A percentile compares a stretch with the other conserved stretches of the same genome.
These are phyloP conservation scores for Puccinia hordei DNA, from an alignment of 1,284 basidiomycete genomes.

Conservation along the genomic window DNA sequence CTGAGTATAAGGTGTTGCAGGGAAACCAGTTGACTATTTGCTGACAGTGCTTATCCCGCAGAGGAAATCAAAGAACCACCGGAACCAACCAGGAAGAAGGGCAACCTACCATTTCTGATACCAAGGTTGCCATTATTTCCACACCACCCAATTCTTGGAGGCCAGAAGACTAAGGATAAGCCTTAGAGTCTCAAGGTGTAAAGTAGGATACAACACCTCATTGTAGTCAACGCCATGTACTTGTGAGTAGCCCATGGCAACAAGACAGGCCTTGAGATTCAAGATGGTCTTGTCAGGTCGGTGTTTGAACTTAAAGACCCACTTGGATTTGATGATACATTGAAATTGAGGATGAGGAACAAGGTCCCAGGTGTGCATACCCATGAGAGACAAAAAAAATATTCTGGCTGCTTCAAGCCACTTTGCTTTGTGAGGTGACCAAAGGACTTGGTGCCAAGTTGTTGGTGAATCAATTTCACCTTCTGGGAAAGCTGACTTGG, in stretches of 20 bases:
- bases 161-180: not conserved
- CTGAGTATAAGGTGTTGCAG: too few relatives aligned
- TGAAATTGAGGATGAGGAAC: not conserved
- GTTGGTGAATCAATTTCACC: too few relatives aligned
- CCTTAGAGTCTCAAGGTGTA: too few relatives aligned
- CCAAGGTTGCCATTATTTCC: too few relatives aligned
- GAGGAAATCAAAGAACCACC: too few relatives aligned
- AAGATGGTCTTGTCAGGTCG: conserved; percentile 13
- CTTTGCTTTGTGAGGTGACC: not conserved
- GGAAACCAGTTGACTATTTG: too few relatives aligned
- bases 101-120: too few relatives aligned
- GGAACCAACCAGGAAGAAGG: too few relatives aligned
- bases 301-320: conserved; percentile 33
- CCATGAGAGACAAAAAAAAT: not conserved
- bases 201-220: conserved; percentile 38
- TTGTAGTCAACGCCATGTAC: conserved; percentile 45
- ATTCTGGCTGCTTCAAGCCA: not conserved
- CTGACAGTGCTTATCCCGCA: too few relatives aligned
- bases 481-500: too few relatives aligned
- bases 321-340: conserved; percentile 34
- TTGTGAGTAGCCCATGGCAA: conserved; percentile 29
- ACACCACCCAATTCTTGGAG: not conserved
- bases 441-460: not conserved
- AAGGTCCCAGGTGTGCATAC: not conserved
- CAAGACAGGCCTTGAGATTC: not conserved